Base-by-base conservation (phyloP, 148 eudicot genomes). In the Pouteria glomerata region DNA sequence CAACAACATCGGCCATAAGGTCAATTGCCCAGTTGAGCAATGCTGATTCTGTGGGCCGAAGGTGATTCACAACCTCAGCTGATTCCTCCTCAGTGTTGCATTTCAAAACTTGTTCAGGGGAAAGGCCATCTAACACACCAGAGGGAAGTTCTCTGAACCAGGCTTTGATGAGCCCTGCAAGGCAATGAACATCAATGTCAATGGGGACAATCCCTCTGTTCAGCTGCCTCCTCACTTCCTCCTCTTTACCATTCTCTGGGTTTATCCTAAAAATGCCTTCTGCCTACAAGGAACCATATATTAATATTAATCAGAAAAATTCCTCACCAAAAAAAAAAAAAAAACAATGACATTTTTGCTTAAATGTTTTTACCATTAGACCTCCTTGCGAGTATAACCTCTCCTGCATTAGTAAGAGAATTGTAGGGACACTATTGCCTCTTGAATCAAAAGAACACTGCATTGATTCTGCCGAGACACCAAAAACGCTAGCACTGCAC, bases 1-100 rank as follows among this genome's bases (percentile, higher is more conserved):
- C 97, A 27, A 90, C 98, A n/a, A 93, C 97, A 73, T 93, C 98
- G 65, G 97, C 86, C 98, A 93, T 93, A 60, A 93, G 98, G 83
- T 90, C 86, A 77, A 93, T 81, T 42, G 98, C 97, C 97, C 98
- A 93, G 60, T 83, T 85, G 26, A 93, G 94, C 67, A 93, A 69
- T 39, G 88, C 92, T 63, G 80, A 71, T 76, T 93, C 98, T 44
- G 90, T 93, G 24, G 96, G 92, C 70, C 82, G 78, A 23, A 90
- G 86, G 80, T 88, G 94, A 75, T 85, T 89, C 66, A 89, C 86
- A 0, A 90, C 87, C 77, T 81, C 84, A 52, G 82, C 70, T 33
- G 86, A 86, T 45, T 90, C 94, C 58, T 93, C 94, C 76, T 93
- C 94, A 3, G 78, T 77, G 73, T 88, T 77, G 79, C 93, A 90